Evolutionary conservation across 179 eudicot species (phyloP).

Genomic region (Heliamphora pulchella): DNA sequence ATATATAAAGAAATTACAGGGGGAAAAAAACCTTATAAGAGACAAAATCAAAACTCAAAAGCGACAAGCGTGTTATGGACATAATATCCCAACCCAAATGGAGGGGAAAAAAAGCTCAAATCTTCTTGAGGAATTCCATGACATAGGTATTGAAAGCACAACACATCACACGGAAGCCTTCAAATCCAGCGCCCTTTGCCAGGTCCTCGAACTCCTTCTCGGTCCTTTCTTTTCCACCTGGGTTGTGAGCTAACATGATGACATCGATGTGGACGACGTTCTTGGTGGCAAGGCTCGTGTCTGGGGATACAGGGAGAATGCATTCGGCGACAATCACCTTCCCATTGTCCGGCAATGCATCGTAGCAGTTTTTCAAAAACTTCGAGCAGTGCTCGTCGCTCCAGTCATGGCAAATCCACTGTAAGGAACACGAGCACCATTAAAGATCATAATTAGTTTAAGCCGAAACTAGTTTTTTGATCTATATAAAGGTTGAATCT

Average conservation of each 20-base stretch:
- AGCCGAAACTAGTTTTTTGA: neutral
- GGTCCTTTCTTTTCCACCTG: constrained; percentile 47
- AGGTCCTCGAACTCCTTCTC: constrained; percentile 38
- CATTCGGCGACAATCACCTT: constrained; percentile 41
- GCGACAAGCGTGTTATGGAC: neutral
- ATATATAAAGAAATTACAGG: no score
- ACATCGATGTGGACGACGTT: constrained; percentile 33
- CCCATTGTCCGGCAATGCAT: constrained; percentile 37
- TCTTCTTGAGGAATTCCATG: constrained; percentile 29
- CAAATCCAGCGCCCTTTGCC: constrained; percentile 42
- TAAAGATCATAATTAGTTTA: neutral
- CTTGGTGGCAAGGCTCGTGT: constrained; percentile 24
- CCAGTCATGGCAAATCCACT: constrained; percentile 52
- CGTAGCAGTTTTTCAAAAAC: constrained; percentile 36
- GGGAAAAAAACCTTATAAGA: no score
- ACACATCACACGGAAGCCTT: constrained; percentile 22
- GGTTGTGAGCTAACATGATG: constrained; percentile 47
- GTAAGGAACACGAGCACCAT: neutral
- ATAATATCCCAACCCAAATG: neutral
- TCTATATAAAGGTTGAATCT: no score
- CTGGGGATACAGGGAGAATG: constrained; percentile 34
- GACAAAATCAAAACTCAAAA: neutral
- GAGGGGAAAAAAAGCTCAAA: constrained; percentile 2
- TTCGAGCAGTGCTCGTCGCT: constrained; percentile 41
- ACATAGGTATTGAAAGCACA: constrained; percentile 35